Percentiles rank a stretch among this genome's conserved stretches.
Evolutionary conservation across 2,329 filamentous ascomycete genomes (phyloP).

Genomic region (Magnaporthiopsis incrustans): DNA sequence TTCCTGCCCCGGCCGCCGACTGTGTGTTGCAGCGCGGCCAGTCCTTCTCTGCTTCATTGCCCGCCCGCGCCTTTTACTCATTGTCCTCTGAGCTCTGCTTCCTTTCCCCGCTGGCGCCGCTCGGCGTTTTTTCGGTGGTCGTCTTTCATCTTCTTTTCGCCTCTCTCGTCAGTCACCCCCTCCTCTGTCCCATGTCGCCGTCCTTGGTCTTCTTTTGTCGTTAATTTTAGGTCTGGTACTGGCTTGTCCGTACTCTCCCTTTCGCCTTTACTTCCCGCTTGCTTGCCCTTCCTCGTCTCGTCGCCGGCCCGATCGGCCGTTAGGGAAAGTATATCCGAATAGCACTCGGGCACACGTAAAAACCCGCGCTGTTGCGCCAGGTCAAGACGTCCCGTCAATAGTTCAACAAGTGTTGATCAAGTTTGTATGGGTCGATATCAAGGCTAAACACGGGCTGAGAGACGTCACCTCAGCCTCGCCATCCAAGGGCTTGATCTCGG

Average conservation of each 20-base stretch:
- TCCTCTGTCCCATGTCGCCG: too few relatives aligned
- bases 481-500: constrained; percentile 27
- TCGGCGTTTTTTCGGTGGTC: too few relatives aligned
- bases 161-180: too few relatives aligned
- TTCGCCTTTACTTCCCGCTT: too few relatives aligned
- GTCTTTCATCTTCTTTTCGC: background rate
- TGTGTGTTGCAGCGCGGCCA: too few relatives aligned
- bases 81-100: too few relatives aligned
- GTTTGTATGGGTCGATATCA: constrained; percentile 14
- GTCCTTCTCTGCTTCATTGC: too few relatives aligned
- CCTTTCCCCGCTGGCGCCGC: too few relatives aligned
- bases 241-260: background rate
- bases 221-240: constrained; percentile 27
- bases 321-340: constrained; percentile 37
- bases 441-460: constrained; percentile 30
- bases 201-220: too few relatives aligned
- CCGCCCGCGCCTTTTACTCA: too few relatives aligned
- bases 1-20: too few relatives aligned
- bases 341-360: constrained; percentile 35
- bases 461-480: constrained; percentile 30
- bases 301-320: constrained; percentile 35
- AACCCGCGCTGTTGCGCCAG: constrained; percentile 18
- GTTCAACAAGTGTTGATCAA: background rate
- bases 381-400: constrained; percentile 21
- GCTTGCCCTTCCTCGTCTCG: constrained; percentile 26